Conservation (phyloP, 495 filamentous ascomycete genomes). For the Xylaria longipes region DNA sequence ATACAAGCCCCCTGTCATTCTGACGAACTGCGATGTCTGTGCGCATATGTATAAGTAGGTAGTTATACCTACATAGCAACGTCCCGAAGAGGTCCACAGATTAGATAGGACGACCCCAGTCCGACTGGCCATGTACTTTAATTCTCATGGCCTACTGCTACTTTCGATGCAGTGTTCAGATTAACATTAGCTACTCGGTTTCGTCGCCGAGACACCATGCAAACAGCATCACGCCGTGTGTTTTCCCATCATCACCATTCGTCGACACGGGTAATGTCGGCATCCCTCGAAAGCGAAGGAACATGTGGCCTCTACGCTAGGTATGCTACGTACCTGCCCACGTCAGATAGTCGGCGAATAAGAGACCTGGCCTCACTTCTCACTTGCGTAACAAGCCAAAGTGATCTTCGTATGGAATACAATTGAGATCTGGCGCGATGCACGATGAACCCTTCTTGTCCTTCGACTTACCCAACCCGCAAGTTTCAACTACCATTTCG, state of each 20-base stretch:
- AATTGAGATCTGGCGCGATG: slow-evolving; percentile 20
- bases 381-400: slow-evolving; percentile 2
- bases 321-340: background rate
- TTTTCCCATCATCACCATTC: background rate
- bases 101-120: background rate
- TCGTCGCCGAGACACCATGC: background rate
- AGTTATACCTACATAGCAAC: background rate
- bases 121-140: background rate
- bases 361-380: background rate
- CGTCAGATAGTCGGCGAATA: background rate
- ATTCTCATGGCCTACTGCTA: background rate
- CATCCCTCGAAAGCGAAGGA: background rate
- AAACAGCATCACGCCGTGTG: background rate
- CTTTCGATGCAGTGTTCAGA: background rate
- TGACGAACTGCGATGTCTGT: slow-evolving; percentile 9
- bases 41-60: slow-evolving; percentile 1
- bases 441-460: slow-evolving; percentile 23
- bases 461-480: slow-evolving; percentile 23
- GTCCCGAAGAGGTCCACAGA: slow-evolving; percentile 4
- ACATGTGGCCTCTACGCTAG: background rate
- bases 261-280: background rate
- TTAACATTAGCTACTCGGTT: background rate
- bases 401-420: slow-evolving; percentile 14
- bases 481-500: slow-evolving; percentile 15
- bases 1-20: background rate